phyloP scores from a whole-genome alignment of 768 basidiomycete genomes.

The Termitomyces sp. region DNA sequence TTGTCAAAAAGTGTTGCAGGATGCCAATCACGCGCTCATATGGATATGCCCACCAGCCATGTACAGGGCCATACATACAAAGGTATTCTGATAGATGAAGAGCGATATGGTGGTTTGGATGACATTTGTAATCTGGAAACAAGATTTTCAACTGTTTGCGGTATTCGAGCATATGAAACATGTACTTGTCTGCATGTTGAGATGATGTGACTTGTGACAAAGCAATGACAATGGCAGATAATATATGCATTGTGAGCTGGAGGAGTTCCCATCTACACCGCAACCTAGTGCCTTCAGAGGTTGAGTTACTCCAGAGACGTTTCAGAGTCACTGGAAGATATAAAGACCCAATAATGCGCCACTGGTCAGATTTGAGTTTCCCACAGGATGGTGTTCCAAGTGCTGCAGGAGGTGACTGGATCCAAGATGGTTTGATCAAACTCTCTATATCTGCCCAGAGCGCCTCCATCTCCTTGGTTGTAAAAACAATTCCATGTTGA shows the following conservation, averaged over 20 bases:
- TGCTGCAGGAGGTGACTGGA: conserved; percentile 22
- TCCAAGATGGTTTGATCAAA: conserved; percentile 25
- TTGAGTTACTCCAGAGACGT: conserved; percentile 29
- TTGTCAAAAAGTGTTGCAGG: conserved; percentile 8
- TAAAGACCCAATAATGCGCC: conserved; percentile 22
- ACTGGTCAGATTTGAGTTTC: conserved; percentile 27
- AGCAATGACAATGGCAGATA: conserved; percentile 29
- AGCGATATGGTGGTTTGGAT: conserved; percentile 36
- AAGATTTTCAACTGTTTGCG: neutral
- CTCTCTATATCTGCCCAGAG: neutral
- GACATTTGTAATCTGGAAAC: conserved; percentile 24
- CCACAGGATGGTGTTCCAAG: conserved; percentile 13
- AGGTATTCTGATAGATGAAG: conserved; percentile 34
- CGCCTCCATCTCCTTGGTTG: conserved; percentile 5
- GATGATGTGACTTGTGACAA: neutral
- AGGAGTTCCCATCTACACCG: conserved; percentile 27
- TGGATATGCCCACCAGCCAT: conserved; percentile 17
- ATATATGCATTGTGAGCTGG: conserved; percentile 26
- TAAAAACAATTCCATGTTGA: conserved; percentile 1
- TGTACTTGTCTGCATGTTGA: neutral
- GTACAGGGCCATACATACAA: neutral
- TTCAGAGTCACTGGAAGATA: conserved; percentile 33
- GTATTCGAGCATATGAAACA: neutral
- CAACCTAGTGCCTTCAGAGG: neutral
- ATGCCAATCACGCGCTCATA: conserved; percentile 16